Base-by-base conservation (phyloP, 805 yeast species). In the Isabelozyma rhagii region DNA sequence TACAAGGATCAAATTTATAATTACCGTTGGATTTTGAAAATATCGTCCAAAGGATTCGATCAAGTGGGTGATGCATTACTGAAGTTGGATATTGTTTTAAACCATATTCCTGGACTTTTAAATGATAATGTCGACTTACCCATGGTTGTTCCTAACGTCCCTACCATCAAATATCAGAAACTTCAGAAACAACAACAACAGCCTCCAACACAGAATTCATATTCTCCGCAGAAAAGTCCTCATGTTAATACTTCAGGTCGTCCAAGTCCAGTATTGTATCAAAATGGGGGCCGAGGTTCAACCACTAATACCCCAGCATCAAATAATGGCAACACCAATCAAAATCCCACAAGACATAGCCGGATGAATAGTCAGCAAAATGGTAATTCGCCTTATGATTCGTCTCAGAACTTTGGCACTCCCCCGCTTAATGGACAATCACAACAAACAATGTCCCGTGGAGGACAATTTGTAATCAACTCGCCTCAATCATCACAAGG, bases 41-140 rank as follows among this genome's bases (percentile, higher is more conserved):
- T 86, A 27, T 82, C 89, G 41, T 80, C 94, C 4, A 84, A 84
- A 54, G 85, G 89, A 29, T 90, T 89, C 61, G 87, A 81, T 29
- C 92, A 88, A 53, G 89, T 89, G 34, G 80, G 82, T n/a, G 80
- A 79, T 47, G 96, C 97, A 0, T 68, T 91, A 42, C 74, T 75
- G 46, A 80, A 84, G 58, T 79, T 92, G 49, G 93, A 90, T 58
- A 76, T 86, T 55, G 79, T 92, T 3, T 69, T 89, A 47, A 76
- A 78, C 21, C 89, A 89, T 50, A 83, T 92, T 15, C 96, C 97
- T 0, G 92, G 90, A 0, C 64, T 85, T 34, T 62, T 80, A 41
- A 71, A 60, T 45, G 78, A 75, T 15, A 63, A 64, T 46, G 56
- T 62, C 0, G 75, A 70, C 27, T 59, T 71, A 39, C 76, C 77